These are phyloP conservation scores for Curvularia sp. DNA, from an alignment of 2,329 filamentous ascomycete species.

Conservation along the genomic window DNA sequence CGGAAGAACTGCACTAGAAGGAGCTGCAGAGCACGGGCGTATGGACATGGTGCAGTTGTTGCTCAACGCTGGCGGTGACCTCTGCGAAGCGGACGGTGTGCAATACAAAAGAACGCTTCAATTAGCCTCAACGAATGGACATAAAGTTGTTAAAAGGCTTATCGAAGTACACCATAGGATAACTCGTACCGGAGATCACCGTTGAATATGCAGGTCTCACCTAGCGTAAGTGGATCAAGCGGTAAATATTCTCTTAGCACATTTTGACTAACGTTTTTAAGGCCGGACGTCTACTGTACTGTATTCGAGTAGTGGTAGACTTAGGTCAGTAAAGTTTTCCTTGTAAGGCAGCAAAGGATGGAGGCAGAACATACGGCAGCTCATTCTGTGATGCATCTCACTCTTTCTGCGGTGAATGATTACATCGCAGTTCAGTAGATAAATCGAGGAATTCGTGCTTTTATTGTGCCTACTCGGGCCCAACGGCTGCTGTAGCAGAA, in stretches of 20 bases:
- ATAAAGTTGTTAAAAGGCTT: background rate
- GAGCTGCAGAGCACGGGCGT: conserved; percentile 39
- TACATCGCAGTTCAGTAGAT: no score
- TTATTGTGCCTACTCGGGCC: no score
- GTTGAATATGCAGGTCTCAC: background rate
- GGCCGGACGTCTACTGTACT: background rate
- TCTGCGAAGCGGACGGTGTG: background rate
- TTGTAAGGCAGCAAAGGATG: background rate
- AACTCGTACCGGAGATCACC: background rate
- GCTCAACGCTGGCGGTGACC: background rate
- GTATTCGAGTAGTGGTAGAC: background rate
- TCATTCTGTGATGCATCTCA: background rate
- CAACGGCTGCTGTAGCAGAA: background rate
- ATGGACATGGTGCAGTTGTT: conserved; percentile 35
- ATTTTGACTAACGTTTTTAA: background rate
- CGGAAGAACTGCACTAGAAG: conserved; percentile 31
- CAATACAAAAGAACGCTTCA: background rate
- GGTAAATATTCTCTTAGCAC: background rate
- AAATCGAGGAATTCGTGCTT: no score
- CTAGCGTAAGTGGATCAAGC: background rate
- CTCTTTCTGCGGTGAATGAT: no score
- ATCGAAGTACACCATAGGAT: background rate
- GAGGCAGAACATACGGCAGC: background rate
- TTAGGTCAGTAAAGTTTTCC: background rate
- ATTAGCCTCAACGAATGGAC: background rate